Evolutionary conservation across 2,329 filamentous ascomycete species (phyloP).

Genomic region (Bipolaris oryzae): DNA sequence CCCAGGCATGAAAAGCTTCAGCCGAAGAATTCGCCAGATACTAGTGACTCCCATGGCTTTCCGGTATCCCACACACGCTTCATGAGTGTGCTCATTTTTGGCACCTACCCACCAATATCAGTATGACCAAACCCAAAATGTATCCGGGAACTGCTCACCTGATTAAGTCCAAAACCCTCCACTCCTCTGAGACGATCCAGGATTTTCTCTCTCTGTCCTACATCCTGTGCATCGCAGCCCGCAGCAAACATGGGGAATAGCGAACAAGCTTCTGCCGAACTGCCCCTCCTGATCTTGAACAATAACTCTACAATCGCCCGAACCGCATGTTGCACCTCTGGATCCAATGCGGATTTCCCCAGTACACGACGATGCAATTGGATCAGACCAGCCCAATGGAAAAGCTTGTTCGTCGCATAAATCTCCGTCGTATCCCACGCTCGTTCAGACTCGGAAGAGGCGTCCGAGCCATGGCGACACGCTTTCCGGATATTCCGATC

Average conservation of each 20-base stretch:
- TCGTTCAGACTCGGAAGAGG: constrained; percentile 45
- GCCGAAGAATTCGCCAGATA: constrained; percentile 71
- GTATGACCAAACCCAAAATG: not conserved
- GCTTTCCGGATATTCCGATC: constrained; percentile 48
- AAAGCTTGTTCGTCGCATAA: constrained; percentile 75
- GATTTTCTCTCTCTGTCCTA: constrained; percentile 63
- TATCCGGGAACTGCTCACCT: constrained; percentile 58
- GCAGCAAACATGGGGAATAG: constrained; percentile 85
- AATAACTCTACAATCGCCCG: constrained; percentile 67
- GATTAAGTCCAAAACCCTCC: constrained; percentile 76
- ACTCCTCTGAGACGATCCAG: constrained; percentile 69
- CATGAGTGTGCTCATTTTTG: constrained; percentile 68
- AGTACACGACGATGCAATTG: constrained; percentile 77
- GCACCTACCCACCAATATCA: constrained; percentile 52
- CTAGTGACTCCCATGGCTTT: constrained; percentile 70
- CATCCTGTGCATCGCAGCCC: constrained; percentile 71
- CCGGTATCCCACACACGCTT: constrained; percentile 72
- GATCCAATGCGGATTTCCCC: constrained; percentile 62
- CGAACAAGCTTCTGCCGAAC: constrained; percentile 74
- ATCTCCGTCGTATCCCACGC: constrained; percentile 68
- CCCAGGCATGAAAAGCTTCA: constrained; percentile 13
- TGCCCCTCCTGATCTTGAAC: constrained; percentile 66
- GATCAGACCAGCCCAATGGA: constrained; percentile 78
- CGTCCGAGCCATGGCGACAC: constrained; percentile 51
- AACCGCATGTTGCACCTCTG: constrained; percentile 68